phyloP scores from a whole-genome alignment of 2,329 filamentous ascomycete species.

The Didymella arachidicola region DNA sequence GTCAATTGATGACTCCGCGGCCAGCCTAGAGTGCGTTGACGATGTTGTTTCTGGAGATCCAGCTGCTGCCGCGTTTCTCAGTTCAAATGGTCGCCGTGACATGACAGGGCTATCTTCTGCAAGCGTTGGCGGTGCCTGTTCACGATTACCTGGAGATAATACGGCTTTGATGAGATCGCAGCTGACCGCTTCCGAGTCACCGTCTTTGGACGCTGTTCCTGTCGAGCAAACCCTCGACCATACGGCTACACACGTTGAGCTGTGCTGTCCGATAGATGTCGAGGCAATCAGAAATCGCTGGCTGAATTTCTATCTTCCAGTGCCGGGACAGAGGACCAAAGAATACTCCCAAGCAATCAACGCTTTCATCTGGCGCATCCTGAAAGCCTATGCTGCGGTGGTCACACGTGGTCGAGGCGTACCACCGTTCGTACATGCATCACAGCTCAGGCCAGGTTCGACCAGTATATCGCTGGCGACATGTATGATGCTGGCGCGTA shows the following conservation, averaged over 20 bases:
- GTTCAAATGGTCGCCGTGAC: background rate
- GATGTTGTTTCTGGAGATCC: background rate
- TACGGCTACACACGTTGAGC: background rate
- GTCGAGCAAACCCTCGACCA: background rate
- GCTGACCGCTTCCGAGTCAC: background rate
- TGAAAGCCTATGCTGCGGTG: background rate
- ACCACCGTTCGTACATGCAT: background rate
- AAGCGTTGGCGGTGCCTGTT: background rate
- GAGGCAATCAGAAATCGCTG: background rate
- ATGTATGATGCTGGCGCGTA: background rate
- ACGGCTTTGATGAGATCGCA: background rate
- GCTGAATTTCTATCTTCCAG: background rate
- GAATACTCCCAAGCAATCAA: background rate
- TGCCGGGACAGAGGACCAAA: background rate
- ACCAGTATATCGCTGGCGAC: background rate
- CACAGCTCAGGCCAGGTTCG: background rate
- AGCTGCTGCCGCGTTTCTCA: too few species aligned
- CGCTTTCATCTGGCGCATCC: background rate
- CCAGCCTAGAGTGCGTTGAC: too few species aligned
- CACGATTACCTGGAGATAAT: background rate
- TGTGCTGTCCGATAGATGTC: background rate
- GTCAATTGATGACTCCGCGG: background rate
- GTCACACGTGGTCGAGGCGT: background rate
- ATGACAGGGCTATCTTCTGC: background rate
- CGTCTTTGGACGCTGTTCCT: background rate